phyloP scores from a whole-genome alignment of 176 grass and related monocot species.

The Canna indica region DNA sequence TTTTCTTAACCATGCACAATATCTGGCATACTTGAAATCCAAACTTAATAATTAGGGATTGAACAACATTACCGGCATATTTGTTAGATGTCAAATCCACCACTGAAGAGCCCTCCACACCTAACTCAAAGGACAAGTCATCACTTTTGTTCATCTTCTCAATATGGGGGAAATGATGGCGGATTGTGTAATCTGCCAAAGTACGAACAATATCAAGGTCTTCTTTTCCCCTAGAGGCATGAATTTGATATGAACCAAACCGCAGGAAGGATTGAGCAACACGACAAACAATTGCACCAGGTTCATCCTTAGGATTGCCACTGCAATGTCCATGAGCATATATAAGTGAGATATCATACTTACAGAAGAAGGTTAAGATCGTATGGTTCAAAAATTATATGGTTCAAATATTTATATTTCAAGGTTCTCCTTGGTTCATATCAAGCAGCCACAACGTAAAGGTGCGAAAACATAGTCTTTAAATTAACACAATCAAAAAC shows the following conservation, averaged over 20 bases:
- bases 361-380: background rate
- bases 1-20: background rate
- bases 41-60: background rate
- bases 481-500: background rate
- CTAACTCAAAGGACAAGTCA: slow-evolving; percentile 73
- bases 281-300: slow-evolving; percentile 87
- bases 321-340: slow-evolving; percentile 18
- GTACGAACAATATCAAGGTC: slow-evolving; percentile 61
- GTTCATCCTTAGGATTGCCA: slow-evolving; percentile 95
- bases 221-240: slow-evolving; percentile 55
- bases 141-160: slow-evolving; percentile 81
- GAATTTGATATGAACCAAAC: slow-evolving; percentile 91
- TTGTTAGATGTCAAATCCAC: slow-evolving; percentile 99
- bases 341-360: background rate
- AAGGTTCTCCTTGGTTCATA: background rate
- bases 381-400: background rate
- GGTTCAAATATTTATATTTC: background rate
- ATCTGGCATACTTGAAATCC: background rate
- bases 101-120: slow-evolving; percentile 43
- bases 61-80: slow-evolving; percentile 63
- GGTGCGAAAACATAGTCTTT: background rate
- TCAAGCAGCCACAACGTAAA: background rate
- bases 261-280: slow-evolving; percentile 80
- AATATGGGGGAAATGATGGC: slow-evolving; percentile 71
- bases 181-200: slow-evolving; percentile 73